phyloP scores from a whole-genome alignment of 768 basidiomycete genomes.

The Cubamyces lactineus region DNA sequence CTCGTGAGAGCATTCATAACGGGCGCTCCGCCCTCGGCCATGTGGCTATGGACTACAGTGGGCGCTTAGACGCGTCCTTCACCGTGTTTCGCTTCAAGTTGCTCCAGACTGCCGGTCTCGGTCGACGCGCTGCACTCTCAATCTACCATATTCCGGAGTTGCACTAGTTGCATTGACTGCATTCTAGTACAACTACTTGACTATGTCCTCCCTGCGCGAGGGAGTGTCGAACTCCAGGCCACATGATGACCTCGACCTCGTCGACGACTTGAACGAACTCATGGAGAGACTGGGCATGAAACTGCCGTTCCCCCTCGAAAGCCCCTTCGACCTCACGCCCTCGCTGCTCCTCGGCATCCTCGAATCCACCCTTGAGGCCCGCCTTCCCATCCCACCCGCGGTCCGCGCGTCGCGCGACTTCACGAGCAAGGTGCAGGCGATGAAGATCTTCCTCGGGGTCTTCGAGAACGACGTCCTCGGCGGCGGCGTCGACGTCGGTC shows the following conservation, averaged over 20 bases:
- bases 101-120: neutral
- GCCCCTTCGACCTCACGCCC: constrained; percentile 63
- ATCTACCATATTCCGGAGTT: neutral
- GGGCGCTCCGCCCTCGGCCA: constrained; percentile 5
- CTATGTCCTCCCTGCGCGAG: neutral
- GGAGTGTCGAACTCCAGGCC: neutral
- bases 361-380: constrained; percentile 58
- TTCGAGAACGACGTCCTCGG: constrained; percentile 66
- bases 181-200: too few species aligned
- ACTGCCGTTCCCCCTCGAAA: constrained; percentile 39
- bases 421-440: constrained; percentile 56
- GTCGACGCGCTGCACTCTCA: neutral
- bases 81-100: too few species aligned
- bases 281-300: constrained; percentile 30
- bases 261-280: constrained; percentile 36
- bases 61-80: too few species aligned
- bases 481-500: constrained; percentile 56
- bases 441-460: constrained; percentile 77
- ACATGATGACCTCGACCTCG: constrained; percentile 10
- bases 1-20: neutral
- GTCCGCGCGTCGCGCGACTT: constrained; percentile 42
- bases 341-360: constrained; percentile 71
- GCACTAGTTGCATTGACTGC: neutral
- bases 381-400: constrained; percentile 50
- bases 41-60: neutral